Base-by-base conservation (phyloP, 2,329 filamentous ascomycete genomes). In the Ramichloridium luteum region DNA sequence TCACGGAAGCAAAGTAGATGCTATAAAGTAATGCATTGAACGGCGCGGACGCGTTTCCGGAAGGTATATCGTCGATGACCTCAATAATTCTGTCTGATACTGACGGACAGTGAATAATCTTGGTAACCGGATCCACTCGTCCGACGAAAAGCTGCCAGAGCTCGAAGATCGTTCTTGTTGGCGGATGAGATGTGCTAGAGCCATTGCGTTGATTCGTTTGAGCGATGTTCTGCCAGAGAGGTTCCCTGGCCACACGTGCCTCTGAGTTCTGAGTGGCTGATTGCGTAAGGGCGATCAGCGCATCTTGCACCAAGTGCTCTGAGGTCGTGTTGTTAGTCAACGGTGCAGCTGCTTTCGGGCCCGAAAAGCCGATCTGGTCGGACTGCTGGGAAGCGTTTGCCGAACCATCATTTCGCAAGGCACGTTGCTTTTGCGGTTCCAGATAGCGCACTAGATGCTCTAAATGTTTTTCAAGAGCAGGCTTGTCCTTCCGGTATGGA, bases 401-500 rank as follows among this genome's bases (percentile, higher is more conserved):
- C n/a, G 20, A n/a, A 23, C 9, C 9, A 23, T n/a, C 9, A n/a
- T 23, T 23, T 9, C n/a, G 20, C n/a, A n/a, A n/a, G n/a, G n/a
- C n/a, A n/a, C n/a, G n/a, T n/a, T n/a, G n/a, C n/a, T n/a, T 31
- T 28, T 38, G 43, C 10, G 47, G 45, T 29, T 47, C 38, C 3
- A 50, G 44, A 30, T 50, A 49, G 30, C 39, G 43, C 10, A 47
- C 41, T 8, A 50, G 32, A 30, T 50, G 44, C 33, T 49, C 48
- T 3, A 47, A 33, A 38, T 51, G 47, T n/a, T 44, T 41, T 31
- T 49, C 42, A 5, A 45, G 43, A 20, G 43, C 32, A 23, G 40
- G 37, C 26, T 47, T 49, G 31, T 48, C 45, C 28, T 51, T 51
- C 36, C 49, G 48, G 36, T 51, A 51, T 2, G 48, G 47, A 2